Conservation (phyloP, 192 early-diverging fungal species). For the Pilaira anomala region DNA sequence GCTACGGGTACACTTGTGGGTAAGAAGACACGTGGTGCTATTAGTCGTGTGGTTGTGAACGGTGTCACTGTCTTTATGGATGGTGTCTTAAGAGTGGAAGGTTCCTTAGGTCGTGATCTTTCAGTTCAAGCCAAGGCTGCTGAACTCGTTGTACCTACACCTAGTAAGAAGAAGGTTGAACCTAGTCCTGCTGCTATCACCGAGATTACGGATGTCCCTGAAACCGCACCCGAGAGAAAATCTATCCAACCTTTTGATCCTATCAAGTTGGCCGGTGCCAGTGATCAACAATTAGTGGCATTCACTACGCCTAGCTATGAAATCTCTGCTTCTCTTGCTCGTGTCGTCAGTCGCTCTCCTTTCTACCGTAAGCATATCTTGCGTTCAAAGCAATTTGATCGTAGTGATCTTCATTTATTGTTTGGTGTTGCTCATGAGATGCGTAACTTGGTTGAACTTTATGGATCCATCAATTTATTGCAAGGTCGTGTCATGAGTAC, state of each 20-base stretch:
- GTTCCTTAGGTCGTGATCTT: constrained; percentile 45
- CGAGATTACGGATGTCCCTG: neutral
- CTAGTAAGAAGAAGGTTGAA: neutral
- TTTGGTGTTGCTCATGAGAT: constrained; percentile 98
- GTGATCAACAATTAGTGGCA: constrained; percentile 20
- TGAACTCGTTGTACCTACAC: constrained; percentile 6
- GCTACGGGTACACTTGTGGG: constrained; percentile 50
- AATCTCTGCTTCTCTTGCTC: constrained; percentile 38
- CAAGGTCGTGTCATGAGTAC: constrained; percentile 89
- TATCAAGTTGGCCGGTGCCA: constrained; percentile 24
- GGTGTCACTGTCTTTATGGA: constrained; percentile 87
- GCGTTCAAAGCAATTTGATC: constrained; percentile 86
- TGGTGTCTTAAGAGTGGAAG: constrained; percentile 51
- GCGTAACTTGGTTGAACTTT: constrained; percentile 89
- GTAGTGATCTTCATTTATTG: constrained; percentile 90
- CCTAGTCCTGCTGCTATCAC: neutral
- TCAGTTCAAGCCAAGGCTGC: constrained; percentile 33
- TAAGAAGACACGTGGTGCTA: constrained; percentile 60
- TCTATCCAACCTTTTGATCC: constrained; percentile 18
- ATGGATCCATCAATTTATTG: constrained; percentile 81
- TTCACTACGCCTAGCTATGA: constrained; percentile 18
- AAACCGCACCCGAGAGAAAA: constrained; percentile 14
- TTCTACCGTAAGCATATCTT: constrained; percentile 96
- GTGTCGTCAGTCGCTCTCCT: constrained; percentile 65
- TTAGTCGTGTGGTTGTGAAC: constrained; percentile 87